These are phyloP conservation scores for Diversispora eburnea DNA, from an alignment of 192 early-diverging fungal species.

Conservation along the genomic window DNA sequence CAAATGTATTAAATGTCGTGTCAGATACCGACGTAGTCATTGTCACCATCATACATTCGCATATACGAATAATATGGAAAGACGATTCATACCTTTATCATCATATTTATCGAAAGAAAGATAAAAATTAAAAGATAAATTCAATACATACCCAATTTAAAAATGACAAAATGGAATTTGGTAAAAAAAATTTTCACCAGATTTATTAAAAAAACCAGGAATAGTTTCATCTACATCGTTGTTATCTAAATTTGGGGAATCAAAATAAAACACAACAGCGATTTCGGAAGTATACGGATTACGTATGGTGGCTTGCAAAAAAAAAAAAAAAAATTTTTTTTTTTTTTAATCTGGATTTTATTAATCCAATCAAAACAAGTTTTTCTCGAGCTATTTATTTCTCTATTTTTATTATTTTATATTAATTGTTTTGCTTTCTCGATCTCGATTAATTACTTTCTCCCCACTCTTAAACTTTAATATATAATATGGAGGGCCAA, in stretches of 20 bases:
- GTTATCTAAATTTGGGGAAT: too few relatives aligned
- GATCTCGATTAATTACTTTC: background rate
- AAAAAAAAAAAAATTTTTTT: too few relatives aligned
- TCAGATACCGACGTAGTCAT: constrained; percentile 33
- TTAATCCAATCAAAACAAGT: too few relatives aligned
- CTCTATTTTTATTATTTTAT: constrained; percentile 2
- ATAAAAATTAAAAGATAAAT: constrained; percentile 1
- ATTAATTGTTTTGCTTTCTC: background rate
- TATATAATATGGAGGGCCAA: constrained; percentile 5
- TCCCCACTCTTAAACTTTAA: constrained; percentile 23
- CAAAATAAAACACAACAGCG: too few relatives aligned
- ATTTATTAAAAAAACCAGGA: too few relatives aligned
- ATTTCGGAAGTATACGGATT: too few relatives aligned
- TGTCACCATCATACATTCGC: constrained; percentile 24
- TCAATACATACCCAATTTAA: background rate
- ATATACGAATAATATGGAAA: background rate
- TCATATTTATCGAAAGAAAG: background rate
- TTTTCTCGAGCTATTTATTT: background rate
- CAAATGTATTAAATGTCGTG: background rate
- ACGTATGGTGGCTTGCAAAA: too few relatives aligned
- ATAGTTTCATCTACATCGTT: too few relatives aligned
- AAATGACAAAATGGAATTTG: too few relatives aligned
- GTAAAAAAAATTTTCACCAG: too few relatives aligned
- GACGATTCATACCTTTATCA: background rate
- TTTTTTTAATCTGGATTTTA: too few relatives aligned